Evolutionary conservation across 2,329 filamentous ascomycete genomes (phyloP).

Genomic region (Monosporascus ibericus): DNA sequence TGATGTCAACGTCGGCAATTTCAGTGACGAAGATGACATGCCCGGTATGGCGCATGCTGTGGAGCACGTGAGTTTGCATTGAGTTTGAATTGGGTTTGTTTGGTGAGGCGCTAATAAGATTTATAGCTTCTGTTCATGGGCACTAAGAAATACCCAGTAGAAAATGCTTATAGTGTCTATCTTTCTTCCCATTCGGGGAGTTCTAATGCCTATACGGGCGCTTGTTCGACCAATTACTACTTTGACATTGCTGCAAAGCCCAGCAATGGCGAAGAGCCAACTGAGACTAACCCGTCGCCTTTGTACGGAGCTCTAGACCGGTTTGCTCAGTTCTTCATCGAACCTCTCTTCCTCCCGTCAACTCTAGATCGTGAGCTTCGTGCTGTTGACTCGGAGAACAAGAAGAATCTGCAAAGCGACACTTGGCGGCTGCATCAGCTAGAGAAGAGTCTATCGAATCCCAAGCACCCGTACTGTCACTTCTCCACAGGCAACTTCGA

Average conservation of each 20-base stretch:
- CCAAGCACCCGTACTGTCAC: constrained; percentile 80
- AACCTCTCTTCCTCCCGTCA: constrained; percentile 77
- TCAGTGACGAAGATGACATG: constrained; percentile 86
- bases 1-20: constrained; percentile 93
- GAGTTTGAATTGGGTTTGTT: neutral
- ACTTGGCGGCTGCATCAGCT: constrained; percentile 83
- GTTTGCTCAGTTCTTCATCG: constrained; percentile 90
- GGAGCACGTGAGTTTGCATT: constrained; percentile 59
- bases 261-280: constrained; percentile 51
- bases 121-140: constrained; percentile 86
- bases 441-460: constrained; percentile 81
- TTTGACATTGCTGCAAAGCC: constrained; percentile 88
- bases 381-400: constrained; percentile 93
- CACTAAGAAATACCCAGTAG: constrained; percentile 92
- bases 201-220: constrained; percentile 91
- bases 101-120: neutral
- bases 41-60: constrained; percentile 94
- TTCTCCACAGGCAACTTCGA: constrained; percentile 89
- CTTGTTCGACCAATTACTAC: constrained; percentile 95
- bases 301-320: constrained; percentile 80
- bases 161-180: constrained; percentile 95
- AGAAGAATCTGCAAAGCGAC: constrained; percentile 93
- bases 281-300: constrained; percentile 50
- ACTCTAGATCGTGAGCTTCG: constrained; percentile 81
- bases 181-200: constrained; percentile 83